Evolutionary conservation across 371 early-diverging fungal genomes (phyloP).

Genomic region (Entomophthora muscae): DNA sequence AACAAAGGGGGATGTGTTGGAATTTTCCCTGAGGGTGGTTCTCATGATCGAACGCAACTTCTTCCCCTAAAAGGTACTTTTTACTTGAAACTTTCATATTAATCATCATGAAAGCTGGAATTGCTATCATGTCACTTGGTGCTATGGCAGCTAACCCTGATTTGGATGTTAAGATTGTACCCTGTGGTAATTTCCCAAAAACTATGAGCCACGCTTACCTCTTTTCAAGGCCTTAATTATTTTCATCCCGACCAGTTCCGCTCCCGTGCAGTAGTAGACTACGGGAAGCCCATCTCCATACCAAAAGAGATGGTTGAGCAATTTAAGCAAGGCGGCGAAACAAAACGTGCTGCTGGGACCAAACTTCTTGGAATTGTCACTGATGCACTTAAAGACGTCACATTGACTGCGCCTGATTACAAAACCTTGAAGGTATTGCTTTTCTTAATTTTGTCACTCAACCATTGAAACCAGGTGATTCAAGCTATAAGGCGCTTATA

Average conservation of each 20-base stretch:
- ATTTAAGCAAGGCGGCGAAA: conserved; percentile 63
- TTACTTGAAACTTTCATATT: background rate
- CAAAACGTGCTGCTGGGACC: conserved; percentile 62
- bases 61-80: conserved; percentile 72
- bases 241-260: conserved; percentile 93
- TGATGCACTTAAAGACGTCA: conserved; percentile 63
- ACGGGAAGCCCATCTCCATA: conserved; percentile 74
- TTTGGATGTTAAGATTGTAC: conserved; percentile 82
- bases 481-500: conserved; percentile 92
- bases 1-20: conserved; percentile 68
- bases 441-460: background rate
- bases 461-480: conserved; percentile 30
- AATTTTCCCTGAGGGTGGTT: conserved; percentile 96
- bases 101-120: conserved; percentile 33
- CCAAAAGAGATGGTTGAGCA: conserved; percentile 49
- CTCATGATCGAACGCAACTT: conserved; percentile 88
- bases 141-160: conserved; percentile 81
- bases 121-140: conserved; percentile 81
- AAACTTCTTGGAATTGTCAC: conserved; percentile 54
- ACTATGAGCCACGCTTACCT: background rate
- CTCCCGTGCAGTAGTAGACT: conserved; percentile 90
- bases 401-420: conserved; percentile 83
- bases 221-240: conserved; percentile 56
- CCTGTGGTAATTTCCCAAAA: conserved; percentile 31
- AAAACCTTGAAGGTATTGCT: conserved; percentile 64